Evolutionary conservation across 345 rosid species (phyloP), one percentile per base, ranked within the genome.

Genomic region (Arabidopsis suecica): DNA sequence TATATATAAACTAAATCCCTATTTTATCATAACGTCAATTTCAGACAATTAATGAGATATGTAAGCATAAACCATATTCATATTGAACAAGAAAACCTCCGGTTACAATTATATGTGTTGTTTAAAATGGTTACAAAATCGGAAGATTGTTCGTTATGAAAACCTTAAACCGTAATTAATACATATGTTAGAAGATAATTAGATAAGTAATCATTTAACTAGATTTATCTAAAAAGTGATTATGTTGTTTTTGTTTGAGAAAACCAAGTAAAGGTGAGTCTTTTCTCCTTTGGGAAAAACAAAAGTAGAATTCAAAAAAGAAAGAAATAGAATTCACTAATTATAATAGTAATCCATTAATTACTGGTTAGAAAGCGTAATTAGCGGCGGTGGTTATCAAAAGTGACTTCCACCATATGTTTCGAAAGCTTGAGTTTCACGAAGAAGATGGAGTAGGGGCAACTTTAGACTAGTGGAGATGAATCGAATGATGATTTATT

Each of bases 51-150:
- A 38, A 61, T 22, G 49, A 61, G 49, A 22, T 61, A 30, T 45
- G 9, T 42, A 45, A 30, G 16, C 48, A 16, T 61, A 8, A 25
- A 22, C 23, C 16, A 25, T 49, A 50, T 49, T 45, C 40, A 18
- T 38, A 49, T 11, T 7, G 41, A n/a, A 3, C 25, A 32, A 57
- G 61, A 61, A 1, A 47, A 13, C 9, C 13, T 70, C 16, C 3
- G 3, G 49, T 49, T 59, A 9, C 41, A 14, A 16, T 60, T 72
- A 63, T 48, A 49, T 44, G 7, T 73, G 65, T 44, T 55, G 58
- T 49, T 7, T 56, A 33, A 54, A 44, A 73, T 55, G 59, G 71
- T 65, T 45, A 65, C 78, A 74, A 25, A 33, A 57, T 34, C 41
- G 6, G 20, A 48, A 63, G 47, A 33, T 54, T 45, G 23, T 25